phyloP scores from a whole-genome alignment of 441 rosid genomes.

The Adansonia grandidieri region DNA sequence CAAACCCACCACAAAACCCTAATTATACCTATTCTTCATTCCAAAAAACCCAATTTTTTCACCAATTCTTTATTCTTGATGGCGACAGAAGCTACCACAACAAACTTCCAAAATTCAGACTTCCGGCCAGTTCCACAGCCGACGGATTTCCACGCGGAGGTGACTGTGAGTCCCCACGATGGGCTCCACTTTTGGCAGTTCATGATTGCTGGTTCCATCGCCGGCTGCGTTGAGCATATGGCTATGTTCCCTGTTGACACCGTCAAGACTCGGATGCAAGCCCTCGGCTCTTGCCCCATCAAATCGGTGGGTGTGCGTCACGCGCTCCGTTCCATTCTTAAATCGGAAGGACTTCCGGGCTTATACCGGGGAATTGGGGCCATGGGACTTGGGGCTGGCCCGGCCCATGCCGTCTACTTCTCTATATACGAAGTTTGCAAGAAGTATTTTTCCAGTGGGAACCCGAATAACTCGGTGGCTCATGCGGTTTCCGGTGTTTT shows the following conservation, averaged over 20 bases:
- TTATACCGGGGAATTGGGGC: slow-evolving; percentile 89
- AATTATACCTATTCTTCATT: background rate
- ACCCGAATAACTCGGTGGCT: slow-evolving; percentile 65
- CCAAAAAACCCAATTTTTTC: background rate
- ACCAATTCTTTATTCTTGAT: slow-evolving; percentile 33
- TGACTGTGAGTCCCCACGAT: slow-evolving; percentile 49
- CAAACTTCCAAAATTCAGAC: slow-evolving; percentile 71
- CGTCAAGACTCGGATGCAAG: slow-evolving; percentile 83
- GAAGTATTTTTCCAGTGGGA: slow-evolving; percentile 59
- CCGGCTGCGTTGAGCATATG: slow-evolving; percentile 93
- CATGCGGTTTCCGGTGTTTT: slow-evolving; percentile 82
- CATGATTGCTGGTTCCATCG: slow-evolving; percentile 91
- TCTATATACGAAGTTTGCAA: slow-evolving; percentile 76
- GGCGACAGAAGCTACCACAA: slow-evolving; percentile 73
- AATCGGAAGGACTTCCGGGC: slow-evolving; percentile 63
- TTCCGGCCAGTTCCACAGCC: slow-evolving; percentile 54
- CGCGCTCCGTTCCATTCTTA: slow-evolving; percentile 69
- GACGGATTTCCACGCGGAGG: slow-evolving; percentile 47
- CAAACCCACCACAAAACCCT: no score
- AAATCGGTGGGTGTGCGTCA: slow-evolving; percentile 65
- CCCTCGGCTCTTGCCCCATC: slow-evolving; percentile 74
- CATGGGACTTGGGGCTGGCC: slow-evolving; percentile 94
- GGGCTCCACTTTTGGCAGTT: slow-evolving; percentile 86
- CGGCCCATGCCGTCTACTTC: slow-evolving; percentile 91
- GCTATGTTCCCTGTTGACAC: slow-evolving; percentile 92